phyloP scores from a whole-genome alignment of 164 flowering plant genomes.

The Vitis vinifera region DNA sequence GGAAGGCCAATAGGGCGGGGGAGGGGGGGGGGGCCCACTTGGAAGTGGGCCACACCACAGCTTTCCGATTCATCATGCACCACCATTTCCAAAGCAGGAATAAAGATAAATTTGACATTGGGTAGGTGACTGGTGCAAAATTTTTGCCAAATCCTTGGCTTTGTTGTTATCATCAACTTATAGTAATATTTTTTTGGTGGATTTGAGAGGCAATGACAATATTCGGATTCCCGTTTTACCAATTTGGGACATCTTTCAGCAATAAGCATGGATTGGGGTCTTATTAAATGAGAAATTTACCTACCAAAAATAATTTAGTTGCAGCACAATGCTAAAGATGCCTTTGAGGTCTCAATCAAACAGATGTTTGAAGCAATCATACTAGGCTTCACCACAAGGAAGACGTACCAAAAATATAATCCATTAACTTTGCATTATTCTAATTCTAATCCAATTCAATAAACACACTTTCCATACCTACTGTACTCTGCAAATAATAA shows the following conservation, averaged over 20 bases:
- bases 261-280: not conserved
- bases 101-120: too few species aligned
- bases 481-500: too few species aligned
- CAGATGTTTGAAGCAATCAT: not conserved
- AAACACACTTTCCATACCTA: too few species aligned
- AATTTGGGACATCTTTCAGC: not conserved
- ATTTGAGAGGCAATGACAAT: too few species aligned
- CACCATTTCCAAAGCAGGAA: not conserved
- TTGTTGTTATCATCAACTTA: too few species aligned
- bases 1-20: too few species aligned
- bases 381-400: not conserved
- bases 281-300: not conserved
- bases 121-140: not conserved
- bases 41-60: not conserved
- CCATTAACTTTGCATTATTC: too few species aligned
- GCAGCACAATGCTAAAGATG: not conserved
- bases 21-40: not conserved
- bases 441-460: too few species aligned
- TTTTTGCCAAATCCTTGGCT: not conserved
- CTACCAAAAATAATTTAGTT: not conserved
- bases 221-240: not conserved
- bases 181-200: too few species aligned
- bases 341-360: not conserved
- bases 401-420: not conserved
- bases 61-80: constrained; percentile 2